Base-by-base conservation (phyloP, 2,329 filamentous ascomycete species). In the Myriosclerotinia scirpicola region DNA sequence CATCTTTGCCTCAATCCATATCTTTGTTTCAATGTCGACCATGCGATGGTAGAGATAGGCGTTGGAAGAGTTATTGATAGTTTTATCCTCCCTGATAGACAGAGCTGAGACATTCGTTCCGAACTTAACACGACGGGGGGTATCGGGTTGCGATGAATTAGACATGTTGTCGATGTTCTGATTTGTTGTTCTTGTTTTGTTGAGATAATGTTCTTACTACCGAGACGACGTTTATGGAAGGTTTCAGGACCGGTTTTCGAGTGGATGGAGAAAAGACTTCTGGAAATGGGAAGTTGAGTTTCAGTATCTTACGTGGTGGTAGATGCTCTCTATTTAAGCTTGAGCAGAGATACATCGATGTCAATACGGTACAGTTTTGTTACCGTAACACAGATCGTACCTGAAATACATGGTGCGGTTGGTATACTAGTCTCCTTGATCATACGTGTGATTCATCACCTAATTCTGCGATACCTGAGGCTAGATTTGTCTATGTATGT, bases 141-240 rank as follows among this genome's bases (percentile, higher is more conserved):
- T 2, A 5, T 3, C 5, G 34, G 14, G 1, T 15, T n/a, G 42
- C 1, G 11, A 36, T 3, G 26, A 59, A 14, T 0, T n/a, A 17
- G 56, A 36, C 56, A 59, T 59, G 7, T 36, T 36, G 56, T 15
- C 14, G 9, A 50, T n/a, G 30, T n/a, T 8, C 6, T 3, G 3
- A 15, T 14, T 1, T n/a, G 3, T 40, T 22, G 0, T 40, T 40
- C 2, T n/a, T 3, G 3, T 14, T 2, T 44, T 4, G 9, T 14
- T 46, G 17, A 2, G 8, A 34, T 46, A 8, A 12, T 15, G 40
- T 11, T 30, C 9, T 6, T 12, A 4, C 20, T 15, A 2, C 8
- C 17, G 26, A 11, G 7, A 20, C 7, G 26, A 36, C 11, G 1
- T 14, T 2, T 9, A 0, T n/a, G 11, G 14, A 34, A 22, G n/a